Evolutionary conservation across 495 filamentous ascomycete genomes (phyloP).

Genomic region (Aspergillus diversus): DNA sequence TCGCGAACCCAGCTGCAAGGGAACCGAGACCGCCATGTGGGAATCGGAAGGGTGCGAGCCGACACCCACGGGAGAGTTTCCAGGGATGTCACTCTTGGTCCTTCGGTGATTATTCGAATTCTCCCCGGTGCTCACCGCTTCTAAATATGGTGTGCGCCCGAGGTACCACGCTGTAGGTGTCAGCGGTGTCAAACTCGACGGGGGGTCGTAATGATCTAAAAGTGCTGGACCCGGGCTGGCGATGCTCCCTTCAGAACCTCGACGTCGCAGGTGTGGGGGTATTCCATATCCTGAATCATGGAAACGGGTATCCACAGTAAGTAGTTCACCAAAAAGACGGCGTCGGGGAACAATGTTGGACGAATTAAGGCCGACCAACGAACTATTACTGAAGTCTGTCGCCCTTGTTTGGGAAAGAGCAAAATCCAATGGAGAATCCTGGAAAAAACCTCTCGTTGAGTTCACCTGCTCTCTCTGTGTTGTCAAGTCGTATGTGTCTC

Average conservation of each 20-base stretch:
- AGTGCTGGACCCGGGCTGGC: slow-evolving; percentile 56
- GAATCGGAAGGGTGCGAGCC: slow-evolving; percentile 35
- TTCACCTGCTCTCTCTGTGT: slow-evolving; percentile 16
- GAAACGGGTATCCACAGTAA: slow-evolving; percentile 43
- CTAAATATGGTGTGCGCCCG: slow-evolving; percentile 50
- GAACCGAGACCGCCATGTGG: slow-evolving; percentile 45
- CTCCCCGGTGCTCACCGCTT: slow-evolving; percentile 45
- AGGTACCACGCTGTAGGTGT: slow-evolving; percentile 62
- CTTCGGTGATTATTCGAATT: slow-evolving; percentile 47
- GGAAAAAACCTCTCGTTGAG: slow-evolving; percentile 8
- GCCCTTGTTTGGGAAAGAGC: slow-evolving; percentile 9
- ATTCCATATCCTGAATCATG: slow-evolving; percentile 46
- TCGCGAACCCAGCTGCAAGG: slow-evolving; percentile 37
- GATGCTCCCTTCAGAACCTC: slow-evolving; percentile 59
- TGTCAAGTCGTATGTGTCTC: slow-evolving; percentile 29
- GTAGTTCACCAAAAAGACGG: slow-evolving; percentile 57
- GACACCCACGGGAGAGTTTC: slow-evolving; percentile 27
- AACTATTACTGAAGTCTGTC: slow-evolving; percentile 7
- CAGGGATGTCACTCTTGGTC: slow-evolving; percentile 49
- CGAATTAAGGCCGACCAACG: slow-evolving; percentile 6
- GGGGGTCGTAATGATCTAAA: slow-evolving; percentile 45
- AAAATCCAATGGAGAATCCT: slow-evolving; percentile 14
- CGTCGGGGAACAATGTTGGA: slow-evolving; percentile 34
- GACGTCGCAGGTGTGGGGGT: slow-evolving; percentile 42
- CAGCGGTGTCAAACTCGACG: slow-evolving; percentile 45